Conservation (phyloP, 2,329 filamentous ascomycete genomes). For the Alternaria rosae region DNA sequence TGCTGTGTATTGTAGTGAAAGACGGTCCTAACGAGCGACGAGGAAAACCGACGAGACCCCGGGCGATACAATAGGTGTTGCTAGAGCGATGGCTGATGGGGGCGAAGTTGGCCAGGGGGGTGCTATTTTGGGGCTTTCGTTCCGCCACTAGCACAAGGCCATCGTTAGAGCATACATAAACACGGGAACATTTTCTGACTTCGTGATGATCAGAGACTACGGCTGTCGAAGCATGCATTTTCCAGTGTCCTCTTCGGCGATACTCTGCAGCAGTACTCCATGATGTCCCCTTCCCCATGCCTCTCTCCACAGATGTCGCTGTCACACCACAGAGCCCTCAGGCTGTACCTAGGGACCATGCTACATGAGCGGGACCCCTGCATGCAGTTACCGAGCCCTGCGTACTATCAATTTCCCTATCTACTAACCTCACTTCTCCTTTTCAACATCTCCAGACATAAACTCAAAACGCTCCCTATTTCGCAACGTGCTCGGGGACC, state of each 20-base stretch:
- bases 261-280: background rate
- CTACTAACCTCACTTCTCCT: background rate
- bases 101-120: conserved; percentile 11
- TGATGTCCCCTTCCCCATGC: background rate
- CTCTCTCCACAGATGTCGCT: background rate
- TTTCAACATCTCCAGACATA: background rate
- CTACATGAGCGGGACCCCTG: background rate
- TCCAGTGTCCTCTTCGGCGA: background rate
- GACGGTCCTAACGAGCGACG: conserved; percentile 31
- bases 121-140: conserved; percentile 25
- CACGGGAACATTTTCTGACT: background rate
- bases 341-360: conserved; percentile 3
- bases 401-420: background rate
- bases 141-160: conserved; percentile 3
- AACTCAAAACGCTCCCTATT: background rate
- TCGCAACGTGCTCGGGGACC: background rate
- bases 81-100: conserved; percentile 18
- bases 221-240: background rate
- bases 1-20: conserved; percentile 8
- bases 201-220: background rate
- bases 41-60: conserved; percentile 13
- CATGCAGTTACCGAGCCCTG: conserved; percentile 3
- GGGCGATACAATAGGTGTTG: conserved; percentile 28
- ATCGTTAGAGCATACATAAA: conserved; percentile 15
- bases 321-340: background rate